Evolutionary conservation across 345 rosid species (phyloP).

Genomic region (Populus ilicifolia): DNA sequence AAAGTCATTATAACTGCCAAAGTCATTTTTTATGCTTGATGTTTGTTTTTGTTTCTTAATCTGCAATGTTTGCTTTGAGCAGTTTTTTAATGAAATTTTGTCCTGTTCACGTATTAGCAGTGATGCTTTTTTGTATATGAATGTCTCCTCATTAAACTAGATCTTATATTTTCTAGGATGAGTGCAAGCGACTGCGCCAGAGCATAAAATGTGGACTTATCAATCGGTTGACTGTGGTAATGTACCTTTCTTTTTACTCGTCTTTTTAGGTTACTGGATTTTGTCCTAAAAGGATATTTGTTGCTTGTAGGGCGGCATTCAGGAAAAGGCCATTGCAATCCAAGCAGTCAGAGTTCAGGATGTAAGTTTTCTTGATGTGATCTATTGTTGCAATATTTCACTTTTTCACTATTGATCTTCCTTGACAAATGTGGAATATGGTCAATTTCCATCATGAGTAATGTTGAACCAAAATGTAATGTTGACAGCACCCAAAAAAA

Average conservation of each 20-base stretch:
- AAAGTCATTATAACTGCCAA: neutral
- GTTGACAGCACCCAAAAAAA: neutral
- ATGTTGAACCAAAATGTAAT: neutral
- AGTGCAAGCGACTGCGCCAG: slow-evolving; percentile 95
- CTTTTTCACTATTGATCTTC: neutral
- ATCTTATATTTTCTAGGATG: slow-evolving; percentile 59
- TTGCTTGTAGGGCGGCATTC: slow-evolving; percentile 77
- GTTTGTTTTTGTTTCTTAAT: neutral
- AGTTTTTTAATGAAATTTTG: neutral
- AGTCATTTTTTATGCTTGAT: neutral
- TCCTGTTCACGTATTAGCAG: neutral
- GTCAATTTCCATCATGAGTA: neutral
- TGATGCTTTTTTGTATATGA: neutral
- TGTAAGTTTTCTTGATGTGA: slow-evolving; percentile 42
- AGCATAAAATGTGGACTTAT: slow-evolving; percentile 96
- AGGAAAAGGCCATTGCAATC: slow-evolving; percentile 82
- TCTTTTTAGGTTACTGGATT: neutral
- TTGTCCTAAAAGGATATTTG: slow-evolving; percentile 12
- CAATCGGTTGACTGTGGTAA: slow-evolving; percentile 86
- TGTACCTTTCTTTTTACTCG: slow-evolving; percentile 3
- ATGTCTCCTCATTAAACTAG: slow-evolving; percentile 2
- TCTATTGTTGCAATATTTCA: neutral
- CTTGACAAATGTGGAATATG: neutral
- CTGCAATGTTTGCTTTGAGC: neutral
- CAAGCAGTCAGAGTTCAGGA: slow-evolving; percentile 93